Evolutionary conservation across 2,329 filamentous ascomycete species (phyloP), one percentile per base, ranked within the genome.

Genomic region (Paecilomyces sp.): DNA sequence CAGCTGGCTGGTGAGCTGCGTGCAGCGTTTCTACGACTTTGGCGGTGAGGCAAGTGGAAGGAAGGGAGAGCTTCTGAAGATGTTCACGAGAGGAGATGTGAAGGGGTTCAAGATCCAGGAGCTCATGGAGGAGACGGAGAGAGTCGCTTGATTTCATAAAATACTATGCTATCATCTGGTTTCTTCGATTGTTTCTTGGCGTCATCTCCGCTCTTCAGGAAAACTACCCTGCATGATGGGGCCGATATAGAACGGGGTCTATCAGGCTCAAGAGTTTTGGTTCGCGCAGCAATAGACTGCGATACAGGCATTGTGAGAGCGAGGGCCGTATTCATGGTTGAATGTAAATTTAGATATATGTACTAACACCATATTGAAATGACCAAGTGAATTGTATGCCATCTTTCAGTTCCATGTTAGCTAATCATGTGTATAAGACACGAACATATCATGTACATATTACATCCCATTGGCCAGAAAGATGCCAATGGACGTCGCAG

Each of bases 51-150:
- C 78, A n/a, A 74, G 66, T 66, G 82, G 82, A 60, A 83, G 84
- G 64, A 87, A 89, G 77, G 85, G 82, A 70, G 83, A 83, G 74
- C 72, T 99, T 71, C 74, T 97, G 71, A 86, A 91, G 74, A 88
- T 88, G 82, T 99, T 99, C 74, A 88, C 84, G 0, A 81, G 79
- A 24, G 94, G 93, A 0, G 92, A 96, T 76, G 77, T 77, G 4
- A 64, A 79, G 60, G 81, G 81, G 57, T 99, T 99, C 72, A 91
- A 85, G 66, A 83, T 99, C 6, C 90, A 97, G 73, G 87, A 88
- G 74, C 74, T 99, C 70, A 76, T 99, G 62, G 91, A 95, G 65
- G 93, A 97, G 80, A 88, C 91, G 0, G 92, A 97, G 82, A 91
- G 87, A 76, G 78, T 95, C 1, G 34, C 54, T 12, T 55, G 15